These are phyloP conservation scores for Puccinia coronata DNA, from an alignment of 1,284 basidiomycete genomes.

Conservation along the genomic window DNA sequence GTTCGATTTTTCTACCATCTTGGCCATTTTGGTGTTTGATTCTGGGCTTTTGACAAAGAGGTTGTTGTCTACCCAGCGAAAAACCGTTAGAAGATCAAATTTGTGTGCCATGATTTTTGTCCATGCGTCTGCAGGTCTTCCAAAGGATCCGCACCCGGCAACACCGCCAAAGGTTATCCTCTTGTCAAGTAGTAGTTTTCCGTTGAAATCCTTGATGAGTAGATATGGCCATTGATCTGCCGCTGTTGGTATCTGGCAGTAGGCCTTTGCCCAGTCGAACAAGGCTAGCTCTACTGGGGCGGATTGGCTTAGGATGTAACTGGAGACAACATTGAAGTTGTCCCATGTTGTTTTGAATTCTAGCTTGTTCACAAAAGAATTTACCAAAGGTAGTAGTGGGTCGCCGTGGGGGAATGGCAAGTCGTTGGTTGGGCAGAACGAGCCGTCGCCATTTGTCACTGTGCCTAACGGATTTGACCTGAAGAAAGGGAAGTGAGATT, in stretches of 20 bases:
- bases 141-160: neutral
- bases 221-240: neutral
- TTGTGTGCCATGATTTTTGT: neutral
- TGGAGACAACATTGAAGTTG: neutral
- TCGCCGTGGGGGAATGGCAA: neutral
- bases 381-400: neutral
- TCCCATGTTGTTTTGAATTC: neutral
- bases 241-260: neutral
- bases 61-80: conserved; percentile 29
- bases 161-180: neutral
- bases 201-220: neutral
- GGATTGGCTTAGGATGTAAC: neutral
- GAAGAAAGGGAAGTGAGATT: too few species aligned
- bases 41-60: neutral
- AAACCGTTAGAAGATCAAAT: neutral
- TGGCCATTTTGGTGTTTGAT: neutral
- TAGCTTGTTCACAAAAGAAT: neutral
- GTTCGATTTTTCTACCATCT: neutral
- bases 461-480: too few species aligned
- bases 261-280: too few species aligned
- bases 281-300: neutral
- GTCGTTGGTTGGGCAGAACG: neutral
- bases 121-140: conserved; percentile 2
- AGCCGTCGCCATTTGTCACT: too few species aligned
- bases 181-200: neutral